Conservation (phyloP, 805 yeast genomes). For the Metschnikowia cubensis region DNA sequence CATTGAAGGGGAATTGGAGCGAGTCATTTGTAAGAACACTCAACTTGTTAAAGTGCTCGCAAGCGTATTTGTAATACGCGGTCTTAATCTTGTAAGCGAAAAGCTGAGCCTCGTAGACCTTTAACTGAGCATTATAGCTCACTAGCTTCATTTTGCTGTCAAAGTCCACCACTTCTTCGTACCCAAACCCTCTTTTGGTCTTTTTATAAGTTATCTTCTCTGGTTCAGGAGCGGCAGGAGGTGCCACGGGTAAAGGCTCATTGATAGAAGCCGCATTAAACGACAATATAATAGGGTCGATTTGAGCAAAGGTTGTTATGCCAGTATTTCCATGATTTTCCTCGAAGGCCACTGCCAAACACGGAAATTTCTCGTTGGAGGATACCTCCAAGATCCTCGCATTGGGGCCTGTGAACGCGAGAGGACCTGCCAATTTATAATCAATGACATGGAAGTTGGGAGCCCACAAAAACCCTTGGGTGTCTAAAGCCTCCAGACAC, state of each 20-base stretch:
- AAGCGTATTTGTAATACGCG: slow-evolving; percentile 6
- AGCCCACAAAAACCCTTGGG: neutral
- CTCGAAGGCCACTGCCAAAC: slow-evolving; percentile 6
- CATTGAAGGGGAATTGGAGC: neutral
- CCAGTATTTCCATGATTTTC: slow-evolving; percentile 2
- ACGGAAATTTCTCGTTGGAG: slow-evolving; percentile 3
- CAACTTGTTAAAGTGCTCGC: slow-evolving; percentile 11
- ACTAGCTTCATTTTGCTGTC: slow-evolving; percentile 3
- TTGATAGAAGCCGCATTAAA: slow-evolving; percentile 1
- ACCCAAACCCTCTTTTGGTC: slow-evolving; percentile 16
- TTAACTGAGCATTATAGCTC: neutral
- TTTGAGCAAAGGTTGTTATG: slow-evolving; percentile 11
- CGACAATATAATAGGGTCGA: slow-evolving; percentile 10
- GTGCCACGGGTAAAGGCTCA: slow-evolving; percentile 6
- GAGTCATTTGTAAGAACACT: slow-evolving; percentile 10
- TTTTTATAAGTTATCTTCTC: slow-evolving; percentile 4
- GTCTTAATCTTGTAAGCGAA: slow-evolving; percentile 3
- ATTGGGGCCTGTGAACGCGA: slow-evolving; percentile 6
- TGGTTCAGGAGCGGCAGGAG: neutral
- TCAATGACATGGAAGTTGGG: neutral
- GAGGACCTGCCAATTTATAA: slow-evolving; percentile 9
- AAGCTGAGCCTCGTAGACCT: slow-evolving; percentile 2
- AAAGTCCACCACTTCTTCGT: slow-evolving; percentile 6
- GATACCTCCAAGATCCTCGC: slow-evolving; percentile 3
- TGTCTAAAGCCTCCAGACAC: slow-evolving; percentile 3